These are phyloP conservation scores for Talaromyces sp. DNA, from an alignment of 2,329 filamentous ascomycete species.

Conservation along the genomic window DNA sequence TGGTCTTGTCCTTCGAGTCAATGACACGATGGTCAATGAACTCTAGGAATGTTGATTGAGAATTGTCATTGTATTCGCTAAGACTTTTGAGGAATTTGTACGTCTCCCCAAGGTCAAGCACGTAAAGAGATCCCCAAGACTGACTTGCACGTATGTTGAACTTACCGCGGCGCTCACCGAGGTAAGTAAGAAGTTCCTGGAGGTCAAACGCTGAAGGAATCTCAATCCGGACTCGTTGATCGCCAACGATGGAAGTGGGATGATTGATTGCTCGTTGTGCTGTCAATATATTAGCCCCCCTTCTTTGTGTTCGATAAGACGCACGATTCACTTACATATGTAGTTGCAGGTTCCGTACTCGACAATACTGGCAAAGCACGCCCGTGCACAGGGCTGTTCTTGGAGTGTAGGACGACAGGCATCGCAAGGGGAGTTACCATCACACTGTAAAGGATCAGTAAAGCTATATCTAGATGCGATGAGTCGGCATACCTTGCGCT, in stretches of 20 bases:
- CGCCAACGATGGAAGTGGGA: slow-evolving; percentile 30
- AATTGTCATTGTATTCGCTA: slow-evolving; percentile 35
- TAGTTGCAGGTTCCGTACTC: slow-evolving; percentile 44
- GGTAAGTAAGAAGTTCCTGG: slow-evolving; percentile 32
- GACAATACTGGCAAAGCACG: slow-evolving; percentile 42
- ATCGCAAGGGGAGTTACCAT: slow-evolving; percentile 39
- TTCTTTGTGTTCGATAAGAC: background rate
- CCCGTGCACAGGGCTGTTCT: slow-evolving; percentile 41
- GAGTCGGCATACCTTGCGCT: slow-evolving; percentile 35
- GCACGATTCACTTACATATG: slow-evolving; percentile 32
- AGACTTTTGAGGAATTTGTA: slow-evolving; percentile 37
- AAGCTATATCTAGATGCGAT: slow-evolving; percentile 10
- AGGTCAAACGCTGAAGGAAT: slow-evolving; percentile 39
- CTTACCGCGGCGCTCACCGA: slow-evolving; percentile 34
- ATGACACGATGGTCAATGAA: slow-evolving; percentile 43
- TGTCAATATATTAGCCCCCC: slow-evolving; percentile 15
- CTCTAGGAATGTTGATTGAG: slow-evolving; percentile 37
- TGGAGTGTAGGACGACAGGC: slow-evolving; percentile 39
- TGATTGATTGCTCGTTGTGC: slow-evolving; percentile 43
- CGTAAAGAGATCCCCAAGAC: slow-evolving; percentile 39
- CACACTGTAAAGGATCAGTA: slow-evolving; percentile 27
- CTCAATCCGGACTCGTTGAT: slow-evolving; percentile 33
- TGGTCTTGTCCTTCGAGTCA: slow-evolving; percentile 42
- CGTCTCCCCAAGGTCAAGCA: slow-evolving; percentile 38
- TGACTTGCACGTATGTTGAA: slow-evolving; percentile 44